phyloP scores from a whole-genome alignment of 75 land plant species.

The Cupressus sempervirens region DNA sequence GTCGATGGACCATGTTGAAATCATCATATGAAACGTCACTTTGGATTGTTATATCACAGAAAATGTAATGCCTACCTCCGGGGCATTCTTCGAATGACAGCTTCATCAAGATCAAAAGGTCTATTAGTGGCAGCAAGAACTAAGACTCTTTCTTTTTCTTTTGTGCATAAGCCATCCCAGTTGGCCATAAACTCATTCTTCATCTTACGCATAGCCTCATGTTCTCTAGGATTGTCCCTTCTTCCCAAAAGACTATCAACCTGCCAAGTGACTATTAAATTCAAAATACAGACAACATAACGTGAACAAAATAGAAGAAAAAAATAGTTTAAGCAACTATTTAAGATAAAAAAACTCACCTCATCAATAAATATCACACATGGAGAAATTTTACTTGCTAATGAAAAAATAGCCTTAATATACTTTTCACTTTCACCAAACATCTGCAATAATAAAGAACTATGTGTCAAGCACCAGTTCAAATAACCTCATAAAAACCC shows the following conservation, averaged over 20 bases:
- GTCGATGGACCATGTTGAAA: background rate
- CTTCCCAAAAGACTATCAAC: slow-evolving; percentile 85
- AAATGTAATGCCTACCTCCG: slow-evolving; percentile 45
- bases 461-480: background rate
- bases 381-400: slow-evolving; percentile 89
- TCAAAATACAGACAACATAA: background rate
- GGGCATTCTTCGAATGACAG: slow-evolving; percentile 83
- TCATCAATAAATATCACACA: slow-evolving; percentile 89
- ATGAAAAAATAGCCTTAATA: slow-evolving; percentile 79
- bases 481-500: background rate
- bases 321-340: background rate
- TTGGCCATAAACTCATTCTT: slow-evolving; percentile 94
- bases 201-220: slow-evolving; percentile 95
- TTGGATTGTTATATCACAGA: background rate
- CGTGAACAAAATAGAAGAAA: background rate
- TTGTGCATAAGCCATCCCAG: slow-evolving; percentile 93
- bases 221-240: slow-evolving; percentile 80
- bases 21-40: background rate
- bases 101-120: slow-evolving; percentile 95
- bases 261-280: slow-evolving; percentile 19
- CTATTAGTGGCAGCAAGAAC: slow-evolving; percentile 92
- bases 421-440: slow-evolving; percentile 89
- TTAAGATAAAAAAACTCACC: slow-evolving; percentile 36
- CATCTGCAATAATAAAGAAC: slow-evolving; percentile 44
- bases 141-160: slow-evolving; percentile 77